These are phyloP conservation scores for Solanum chmielewskii DNA, from an alignment of 257 asterid species.

Conservation along the genomic window DNA sequence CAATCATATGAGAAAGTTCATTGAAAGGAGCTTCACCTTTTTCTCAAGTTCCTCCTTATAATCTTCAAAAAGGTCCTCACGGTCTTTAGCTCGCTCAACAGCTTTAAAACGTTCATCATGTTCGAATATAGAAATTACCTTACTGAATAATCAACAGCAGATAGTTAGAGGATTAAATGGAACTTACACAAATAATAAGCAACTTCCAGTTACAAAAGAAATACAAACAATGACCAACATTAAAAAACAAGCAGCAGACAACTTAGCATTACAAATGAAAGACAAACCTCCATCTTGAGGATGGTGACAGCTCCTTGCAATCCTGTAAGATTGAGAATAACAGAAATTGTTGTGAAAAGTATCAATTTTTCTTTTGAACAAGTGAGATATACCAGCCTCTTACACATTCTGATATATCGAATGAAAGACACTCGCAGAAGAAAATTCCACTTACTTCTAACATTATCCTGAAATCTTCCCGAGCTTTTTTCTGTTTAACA, in stretches of 20 bases:
- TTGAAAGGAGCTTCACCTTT: conserved; percentile 36
- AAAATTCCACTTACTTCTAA: conserved; percentile 45
- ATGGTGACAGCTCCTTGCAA: conserved; percentile 58
- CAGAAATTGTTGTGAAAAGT: not conserved
- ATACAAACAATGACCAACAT: not conserved
- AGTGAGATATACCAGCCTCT: not conserved
- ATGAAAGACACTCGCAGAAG: not conserved
- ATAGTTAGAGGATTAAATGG: conserved; percentile 5
- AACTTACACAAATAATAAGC: not conserved
- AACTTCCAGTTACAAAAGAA: not conserved
- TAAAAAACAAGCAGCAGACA: not conserved
- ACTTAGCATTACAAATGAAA: not conserved
- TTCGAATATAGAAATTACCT: conserved; percentile 59
- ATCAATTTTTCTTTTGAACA: not conserved
- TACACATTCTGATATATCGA: not conserved
- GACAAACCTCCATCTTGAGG: conserved; percentile 79
- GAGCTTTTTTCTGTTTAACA: conserved; percentile 60
- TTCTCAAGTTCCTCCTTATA: conserved; percentile 58
- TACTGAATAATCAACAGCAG: conserved; percentile 36
- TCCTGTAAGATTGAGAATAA: conserved; percentile 40
- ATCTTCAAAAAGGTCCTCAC: conserved; percentile 79
- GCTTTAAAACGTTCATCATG: conserved; percentile 79
- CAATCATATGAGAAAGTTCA: not conserved
- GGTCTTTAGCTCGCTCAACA: conserved; percentile 69
- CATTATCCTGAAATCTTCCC: conserved; percentile 80